These are phyloP conservation scores for Hygrocybe coccinea DNA, from an alignment of 768 basidiomycete species.

Conservation along the genomic window DNA sequence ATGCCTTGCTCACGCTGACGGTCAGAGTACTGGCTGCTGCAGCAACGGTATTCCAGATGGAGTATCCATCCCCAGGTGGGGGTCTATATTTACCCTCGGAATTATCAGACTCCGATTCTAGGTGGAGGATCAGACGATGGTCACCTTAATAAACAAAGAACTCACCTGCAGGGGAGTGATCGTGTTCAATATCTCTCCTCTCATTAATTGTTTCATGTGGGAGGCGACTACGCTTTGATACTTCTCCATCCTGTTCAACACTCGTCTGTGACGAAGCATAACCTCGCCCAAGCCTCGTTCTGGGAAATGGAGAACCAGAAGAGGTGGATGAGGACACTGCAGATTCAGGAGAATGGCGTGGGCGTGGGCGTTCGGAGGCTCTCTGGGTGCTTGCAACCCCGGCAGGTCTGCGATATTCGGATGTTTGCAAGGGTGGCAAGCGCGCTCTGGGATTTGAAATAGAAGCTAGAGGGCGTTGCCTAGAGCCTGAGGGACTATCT, in stretches of 20 bases:
- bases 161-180: neutral
- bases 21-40: conserved; percentile 49
- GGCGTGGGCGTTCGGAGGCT: conserved; percentile 4
- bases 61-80: conserved; percentile 35
- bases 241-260: conserved; percentile 36
- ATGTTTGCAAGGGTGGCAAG: no score
- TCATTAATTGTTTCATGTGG: conserved; percentile 2
- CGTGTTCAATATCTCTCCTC: neutral
- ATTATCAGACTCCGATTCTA: neutral
- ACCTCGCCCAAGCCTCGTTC: conserved; percentile 29
- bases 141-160: neutral
- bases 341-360: conserved; percentile 15
- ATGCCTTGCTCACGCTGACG: conserved; percentile 55
- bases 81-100: conserved; percentile 7
- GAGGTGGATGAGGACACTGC: conserved; percentile 27
- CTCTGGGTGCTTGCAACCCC: neutral
- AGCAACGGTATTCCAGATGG: conserved; percentile 56
- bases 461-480: neutral
- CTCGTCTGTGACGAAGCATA: conserved; percentile 42
- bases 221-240: conserved; percentile 5
- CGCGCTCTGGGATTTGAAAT: no score
- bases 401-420: no score
- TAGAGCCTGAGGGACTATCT: neutral
- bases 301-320: conserved; percentile 33
- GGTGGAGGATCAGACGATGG: neutral